Evolutionary conservation across 2,329 filamentous ascomycete species (phyloP).

Genomic region (Xylariaceae sp.): DNA sequence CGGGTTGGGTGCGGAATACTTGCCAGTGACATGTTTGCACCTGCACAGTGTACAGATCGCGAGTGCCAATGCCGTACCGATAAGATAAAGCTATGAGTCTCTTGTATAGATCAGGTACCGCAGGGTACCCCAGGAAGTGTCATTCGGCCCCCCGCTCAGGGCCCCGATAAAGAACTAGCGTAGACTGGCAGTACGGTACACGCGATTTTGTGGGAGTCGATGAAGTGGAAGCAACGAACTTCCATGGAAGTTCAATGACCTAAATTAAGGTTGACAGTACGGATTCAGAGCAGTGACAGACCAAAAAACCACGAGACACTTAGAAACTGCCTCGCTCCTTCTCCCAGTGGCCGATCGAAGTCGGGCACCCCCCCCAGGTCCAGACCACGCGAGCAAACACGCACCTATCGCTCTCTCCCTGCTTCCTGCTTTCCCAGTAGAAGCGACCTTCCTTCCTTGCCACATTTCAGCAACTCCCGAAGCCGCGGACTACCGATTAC

Average conservation of each 20-base stretch:
- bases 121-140: neutral
- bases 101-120: neutral
- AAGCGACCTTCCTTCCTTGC: neutral
- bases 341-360: neutral
- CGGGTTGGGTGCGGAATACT: no score
- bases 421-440: neutral
- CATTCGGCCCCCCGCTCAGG: neutral
- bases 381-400: neutral
- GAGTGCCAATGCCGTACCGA: neutral
- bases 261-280: neutral
- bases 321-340: neutral
- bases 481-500: no score
- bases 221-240: neutral
- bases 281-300: neutral
- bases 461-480: no score
- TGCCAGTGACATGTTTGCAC: no score
- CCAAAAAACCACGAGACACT: neutral
- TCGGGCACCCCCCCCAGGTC: neutral
- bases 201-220: neutral
- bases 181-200: neutral
- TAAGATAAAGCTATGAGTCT: conserved; percentile 24
- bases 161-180: neutral
- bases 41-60: no score
- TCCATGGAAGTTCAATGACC: neutral
- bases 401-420: neutral